These are phyloP conservation scores for Vanrija humicola DNA, from an alignment of 1,284 basidiomycete genomes.

Conservation along the genomic window DNA sequence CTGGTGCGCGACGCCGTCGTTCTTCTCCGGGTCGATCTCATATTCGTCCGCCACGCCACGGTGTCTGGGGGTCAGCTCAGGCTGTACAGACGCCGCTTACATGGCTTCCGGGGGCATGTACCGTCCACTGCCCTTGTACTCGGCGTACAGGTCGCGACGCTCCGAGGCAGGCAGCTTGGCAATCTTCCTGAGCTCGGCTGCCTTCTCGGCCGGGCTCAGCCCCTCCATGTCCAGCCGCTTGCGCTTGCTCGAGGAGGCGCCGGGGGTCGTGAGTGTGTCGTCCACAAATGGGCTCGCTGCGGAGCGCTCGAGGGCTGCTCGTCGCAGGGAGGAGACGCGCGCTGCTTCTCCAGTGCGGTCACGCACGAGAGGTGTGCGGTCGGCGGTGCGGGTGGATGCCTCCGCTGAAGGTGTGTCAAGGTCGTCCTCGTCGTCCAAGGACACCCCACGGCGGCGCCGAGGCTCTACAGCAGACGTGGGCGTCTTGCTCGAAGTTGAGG, in stretches of 20 bases:
- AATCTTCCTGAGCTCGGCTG: constrained; percentile 23
- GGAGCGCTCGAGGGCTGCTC: background rate
- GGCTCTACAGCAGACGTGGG: too few relatives aligned
- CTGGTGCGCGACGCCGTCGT: constrained; percentile 63
- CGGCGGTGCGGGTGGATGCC: background rate
- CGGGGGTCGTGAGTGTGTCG: background rate
- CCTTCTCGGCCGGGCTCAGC: constrained; percentile 30
- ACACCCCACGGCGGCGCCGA: background rate
- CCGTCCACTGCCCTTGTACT: constrained; percentile 41
- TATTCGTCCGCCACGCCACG: constrained; percentile 61
- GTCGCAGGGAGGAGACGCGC: background rate
- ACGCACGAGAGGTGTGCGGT: constrained; percentile 23
- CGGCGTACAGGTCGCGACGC: constrained; percentile 34
- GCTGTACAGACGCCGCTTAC: constrained; percentile 14
- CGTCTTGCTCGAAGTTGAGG: background rate
- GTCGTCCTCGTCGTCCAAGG: constrained; percentile 9
- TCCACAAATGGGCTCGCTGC: background rate
- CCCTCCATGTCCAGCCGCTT: constrained; percentile 25
- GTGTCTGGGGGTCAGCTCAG: constrained; percentile 19
- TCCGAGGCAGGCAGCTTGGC: constrained; percentile 26
- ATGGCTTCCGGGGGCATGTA: constrained; percentile 36
- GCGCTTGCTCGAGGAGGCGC: constrained; percentile 2
- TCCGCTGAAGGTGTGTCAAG: background rate
- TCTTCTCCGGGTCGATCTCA: constrained; percentile 63
- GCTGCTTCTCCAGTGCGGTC: constrained; percentile 21